phyloP scores from a whole-genome alignment of 2,329 filamentous ascomycete genomes.

The Neocucurbitaria cava region DNA sequence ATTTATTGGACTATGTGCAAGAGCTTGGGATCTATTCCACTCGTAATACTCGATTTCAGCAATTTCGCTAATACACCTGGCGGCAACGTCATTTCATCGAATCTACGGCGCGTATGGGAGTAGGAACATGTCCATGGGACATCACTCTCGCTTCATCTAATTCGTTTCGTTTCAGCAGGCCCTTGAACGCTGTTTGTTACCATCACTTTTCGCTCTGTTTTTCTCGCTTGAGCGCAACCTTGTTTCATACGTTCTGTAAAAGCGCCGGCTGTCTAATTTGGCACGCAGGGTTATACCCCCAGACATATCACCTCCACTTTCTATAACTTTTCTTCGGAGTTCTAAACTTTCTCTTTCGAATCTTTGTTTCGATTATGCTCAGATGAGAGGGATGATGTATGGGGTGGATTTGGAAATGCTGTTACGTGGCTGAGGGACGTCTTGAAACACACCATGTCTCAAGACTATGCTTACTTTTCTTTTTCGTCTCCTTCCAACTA shows the following conservation, averaged over 20 bases:
- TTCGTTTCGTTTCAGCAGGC: conserved; percentile 21
- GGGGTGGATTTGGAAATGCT: conserved; percentile 1
- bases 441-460: conserved; percentile 24
- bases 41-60: conserved; percentile 61
- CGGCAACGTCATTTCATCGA: conserved; percentile 15
- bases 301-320: conserved; percentile 12
- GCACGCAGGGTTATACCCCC: conserved; percentile 28
- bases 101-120: conserved; percentile 30
- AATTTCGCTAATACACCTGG: conserved; percentile 15
- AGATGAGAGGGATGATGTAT: not conserved
- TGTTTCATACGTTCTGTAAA: conserved; percentile 23
- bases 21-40: conserved; percentile 97
- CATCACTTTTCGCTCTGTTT: conserved; percentile 9
- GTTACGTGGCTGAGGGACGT: conserved; percentile 11
- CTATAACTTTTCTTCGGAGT: conserved; percentile 1
- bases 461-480: conserved; percentile 12
- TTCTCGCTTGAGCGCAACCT: conserved; percentile 1
- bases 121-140: conserved; percentile 23
- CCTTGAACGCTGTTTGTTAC: conserved; percentile 17
- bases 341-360: conserved; percentile 4
- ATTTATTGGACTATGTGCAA: conserved; percentile 83
- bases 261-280: conserved; percentile 36
- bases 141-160: conserved; percentile 30
- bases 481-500: not conserved
- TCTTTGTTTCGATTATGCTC: conserved; percentile 1